These are phyloP conservation scores for Spatholobus suberectus DNA, from an alignment of 306 rosid species.

Conservation along the genomic window DNA sequence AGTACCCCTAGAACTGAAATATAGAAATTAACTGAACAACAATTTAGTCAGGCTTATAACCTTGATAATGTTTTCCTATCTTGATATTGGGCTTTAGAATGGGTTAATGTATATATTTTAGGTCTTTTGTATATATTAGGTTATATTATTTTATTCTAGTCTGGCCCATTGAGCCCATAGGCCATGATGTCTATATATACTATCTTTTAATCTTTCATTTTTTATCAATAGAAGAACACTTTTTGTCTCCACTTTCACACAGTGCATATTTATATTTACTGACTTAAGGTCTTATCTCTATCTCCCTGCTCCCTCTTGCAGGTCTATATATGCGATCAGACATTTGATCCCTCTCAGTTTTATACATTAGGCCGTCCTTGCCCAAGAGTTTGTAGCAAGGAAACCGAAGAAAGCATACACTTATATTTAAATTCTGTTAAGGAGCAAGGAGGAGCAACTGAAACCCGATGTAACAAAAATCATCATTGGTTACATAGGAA, in stretches of 20 bases:
- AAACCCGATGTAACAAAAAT: conserved; percentile 71
- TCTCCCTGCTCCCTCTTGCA: conserved; percentile 41
- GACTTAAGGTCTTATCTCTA: not conserved
- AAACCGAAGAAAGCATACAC: conserved; percentile 61
- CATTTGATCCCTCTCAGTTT: conserved; percentile 77
- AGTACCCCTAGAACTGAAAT: not conserved
- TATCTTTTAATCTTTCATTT: not conserved
- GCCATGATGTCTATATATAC: not conserved
- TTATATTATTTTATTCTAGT: not conserved
- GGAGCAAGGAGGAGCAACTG: conserved; percentile 39
- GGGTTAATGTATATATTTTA: not conserved
- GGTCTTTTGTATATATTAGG: not conserved
- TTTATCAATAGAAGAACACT: not conserved
- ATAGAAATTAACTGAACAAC: conserved; percentile 12
- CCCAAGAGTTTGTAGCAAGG: conserved; percentile 63
- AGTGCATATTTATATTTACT: conserved; percentile 4
- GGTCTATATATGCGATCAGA: conserved; percentile 86
- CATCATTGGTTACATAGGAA: conserved; percentile 90
- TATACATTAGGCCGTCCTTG: conserved; percentile 85
- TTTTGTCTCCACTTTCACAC: not conserved
- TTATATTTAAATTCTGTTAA: conserved; percentile 42
- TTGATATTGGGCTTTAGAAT: not conserved
- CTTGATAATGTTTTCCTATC: not conserved
- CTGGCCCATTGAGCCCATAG: not conserved
- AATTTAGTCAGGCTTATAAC: conserved; percentile 11